phyloP scores from a whole-genome alignment of 192 early-diverging fungal species.

The Gaertneriomyces semiglobifer region DNA sequence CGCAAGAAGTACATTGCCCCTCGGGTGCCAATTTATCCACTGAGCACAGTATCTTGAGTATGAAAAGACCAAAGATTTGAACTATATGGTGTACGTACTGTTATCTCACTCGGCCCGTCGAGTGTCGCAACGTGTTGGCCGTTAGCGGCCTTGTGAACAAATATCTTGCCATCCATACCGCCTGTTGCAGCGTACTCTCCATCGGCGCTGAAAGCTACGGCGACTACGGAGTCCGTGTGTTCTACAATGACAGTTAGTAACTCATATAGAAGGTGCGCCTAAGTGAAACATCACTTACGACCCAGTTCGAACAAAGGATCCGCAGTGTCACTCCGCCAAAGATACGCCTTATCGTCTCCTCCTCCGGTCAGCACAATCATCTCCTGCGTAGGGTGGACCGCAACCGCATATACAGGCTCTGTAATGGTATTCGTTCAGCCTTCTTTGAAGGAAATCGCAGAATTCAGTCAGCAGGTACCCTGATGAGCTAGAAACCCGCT shows the following conservation, averaged over 20 bases:
- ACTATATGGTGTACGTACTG: slow-evolving; percentile 51
- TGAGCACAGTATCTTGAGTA: slow-evolving; percentile 21
- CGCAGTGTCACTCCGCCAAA: slow-evolving; percentile 85
- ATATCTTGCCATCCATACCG: slow-evolving; percentile 94
- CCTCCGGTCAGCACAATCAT: slow-evolving; percentile 77
- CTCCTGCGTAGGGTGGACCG: slow-evolving; percentile 70
- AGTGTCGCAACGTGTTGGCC: slow-evolving; percentile 63
- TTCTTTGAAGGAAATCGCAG: too few relatives aligned
- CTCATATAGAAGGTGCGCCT: not conserved
- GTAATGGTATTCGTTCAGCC: not conserved
- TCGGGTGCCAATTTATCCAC: slow-evolving; percentile 97
- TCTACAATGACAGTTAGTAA: slow-evolving; percentile 27
- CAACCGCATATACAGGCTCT: slow-evolving; percentile 86
- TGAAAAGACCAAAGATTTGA: slow-evolving; percentile 2
- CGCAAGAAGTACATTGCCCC: slow-evolving; percentile 86
- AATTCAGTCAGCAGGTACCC: too few relatives aligned
- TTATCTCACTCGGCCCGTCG: slow-evolving; percentile 88
- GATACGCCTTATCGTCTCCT: slow-evolving; percentile 85
- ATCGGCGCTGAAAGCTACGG: slow-evolving; percentile 76
- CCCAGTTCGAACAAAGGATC: slow-evolving; percentile 65
- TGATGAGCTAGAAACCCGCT: too few relatives aligned
- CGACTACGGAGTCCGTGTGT: slow-evolving; percentile 84
- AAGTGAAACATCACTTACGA: slow-evolving; percentile 40
- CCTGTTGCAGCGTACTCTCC: slow-evolving; percentile 84
- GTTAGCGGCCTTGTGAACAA: slow-evolving; percentile 63